These are phyloP conservation scores for Kurtzmaniella quercitrusa DNA, from an alignment of 1,139 yeast species.

Conservation along the genomic window DNA sequence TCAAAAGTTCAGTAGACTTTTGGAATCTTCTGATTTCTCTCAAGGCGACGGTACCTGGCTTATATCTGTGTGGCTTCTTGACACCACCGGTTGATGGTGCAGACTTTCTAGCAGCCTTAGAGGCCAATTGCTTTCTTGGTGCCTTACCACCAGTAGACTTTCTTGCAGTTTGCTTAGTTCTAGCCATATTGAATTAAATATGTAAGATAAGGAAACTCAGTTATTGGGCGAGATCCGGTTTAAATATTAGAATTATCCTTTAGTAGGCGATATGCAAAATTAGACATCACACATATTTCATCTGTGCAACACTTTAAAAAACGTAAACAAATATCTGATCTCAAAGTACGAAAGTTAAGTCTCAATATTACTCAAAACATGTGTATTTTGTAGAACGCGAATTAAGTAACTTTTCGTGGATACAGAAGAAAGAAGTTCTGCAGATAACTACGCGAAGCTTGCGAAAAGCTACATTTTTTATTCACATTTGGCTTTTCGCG, in stretches of 20 bases:
- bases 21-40: slow-evolving; percentile 99
- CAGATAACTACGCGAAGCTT: neutral
- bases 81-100: slow-evolving; percentile 99
- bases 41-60: slow-evolving; percentile 99
- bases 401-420: neutral
- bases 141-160: slow-evolving; percentile 99
- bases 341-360: neutral
- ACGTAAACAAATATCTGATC: slow-evolving; percentile 1
- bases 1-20: slow-evolving; percentile 93
- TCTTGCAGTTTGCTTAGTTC: slow-evolving; percentile 99
- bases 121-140: slow-evolving; percentile 98
- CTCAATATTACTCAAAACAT: neutral
- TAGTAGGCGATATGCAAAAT: neutral
- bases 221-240: neutral
- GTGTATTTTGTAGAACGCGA: neutral
- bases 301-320: neutral
- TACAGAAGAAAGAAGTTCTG: neutral
- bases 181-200: slow-evolving; percentile 64
- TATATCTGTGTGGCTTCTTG: slow-evolving; percentile 99
- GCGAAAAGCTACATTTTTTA: neutral
- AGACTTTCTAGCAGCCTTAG: slow-evolving; percentile 98
- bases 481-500: slow-evolving; percentile 2
- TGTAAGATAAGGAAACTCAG: slow-evolving; percentile 7
- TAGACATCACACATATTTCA: neutral
- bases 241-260: neutral